A percentile compares a stretch with the other conserved stretches of the same genome.
Conservation (phyloP, 208 protist genomes). For the Trypanosoma avium region DNA sequence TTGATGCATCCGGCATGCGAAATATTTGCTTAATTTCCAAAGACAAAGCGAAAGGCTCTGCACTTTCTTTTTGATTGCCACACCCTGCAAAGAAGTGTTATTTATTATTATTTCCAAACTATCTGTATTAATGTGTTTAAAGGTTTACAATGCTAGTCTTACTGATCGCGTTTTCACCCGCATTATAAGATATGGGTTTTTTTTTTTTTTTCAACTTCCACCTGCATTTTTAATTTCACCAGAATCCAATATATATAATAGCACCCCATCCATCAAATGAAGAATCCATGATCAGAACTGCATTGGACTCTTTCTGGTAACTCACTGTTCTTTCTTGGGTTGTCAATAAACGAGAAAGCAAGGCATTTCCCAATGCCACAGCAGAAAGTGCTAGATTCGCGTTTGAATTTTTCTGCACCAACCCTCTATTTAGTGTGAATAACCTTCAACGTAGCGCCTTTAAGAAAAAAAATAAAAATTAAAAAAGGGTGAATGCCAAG, state of each 20-base stretch:
- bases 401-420: not conserved
- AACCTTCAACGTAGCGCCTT: not conserved
- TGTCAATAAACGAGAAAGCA: not conserved
- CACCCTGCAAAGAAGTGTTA: not conserved
- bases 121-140: not conserved
- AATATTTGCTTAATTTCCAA: not conserved
- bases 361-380: not conserved
- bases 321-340: not conserved
- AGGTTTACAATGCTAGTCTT: not conserved
- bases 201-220: conserved; percentile 1
- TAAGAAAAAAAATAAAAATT: conserved; percentile 2
- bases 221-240: conserved; percentile 4
- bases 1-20: not conserved
- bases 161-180: conserved; percentile 16
- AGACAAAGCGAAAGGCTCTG: not conserved
- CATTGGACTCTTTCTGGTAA: no score
- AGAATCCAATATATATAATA: conserved; percentile 11
- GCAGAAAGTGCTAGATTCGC: not conserved
- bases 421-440: not conserved
- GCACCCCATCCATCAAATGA: conserved; percentile 19
- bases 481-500: not conserved
- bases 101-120: not conserved
- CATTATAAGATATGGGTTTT: conserved; percentile 10
- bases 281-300: conserved; percentile 11
- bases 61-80: not conserved